Conservation (phyloP, 768 basidiomycete genomes). For the Auriculariales sp. region DNA sequence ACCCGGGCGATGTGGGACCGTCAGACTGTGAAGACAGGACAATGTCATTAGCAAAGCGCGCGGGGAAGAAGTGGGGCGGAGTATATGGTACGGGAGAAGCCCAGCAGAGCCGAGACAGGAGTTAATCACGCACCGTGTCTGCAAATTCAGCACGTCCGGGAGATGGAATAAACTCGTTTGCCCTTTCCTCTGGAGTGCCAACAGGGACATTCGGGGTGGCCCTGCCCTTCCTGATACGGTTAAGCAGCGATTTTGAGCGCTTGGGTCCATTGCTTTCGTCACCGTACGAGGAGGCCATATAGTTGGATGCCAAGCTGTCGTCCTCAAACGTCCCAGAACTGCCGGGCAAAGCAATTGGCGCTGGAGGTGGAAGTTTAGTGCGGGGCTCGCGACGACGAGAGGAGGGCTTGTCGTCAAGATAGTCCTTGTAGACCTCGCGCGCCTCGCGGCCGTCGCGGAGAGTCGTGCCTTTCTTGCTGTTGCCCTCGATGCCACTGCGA, state of each 20-base stretch:
- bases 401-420: slow-evolving; percentile 24
- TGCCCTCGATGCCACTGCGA: too few species aligned
- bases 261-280: slow-evolving; percentile 39
- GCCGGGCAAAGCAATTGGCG: slow-evolving; percentile 66
- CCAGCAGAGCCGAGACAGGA: not conserved
- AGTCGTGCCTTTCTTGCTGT: slow-evolving; percentile 38
- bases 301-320: not conserved
- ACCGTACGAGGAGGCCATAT: slow-evolving; percentile 19
- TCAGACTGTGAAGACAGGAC: slow-evolving; percentile 8
- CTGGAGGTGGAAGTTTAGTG: slow-evolving; percentile 56
- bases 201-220: slow-evolving; percentile 74
- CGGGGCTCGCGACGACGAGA: slow-evolving; percentile 24
- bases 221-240: slow-evolving; percentile 79
- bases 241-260: slow-evolving; percentile 73
- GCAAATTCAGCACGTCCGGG: not conserved
- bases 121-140: not conserved
- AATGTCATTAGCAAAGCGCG: slow-evolving; percentile 24
- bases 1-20: not conserved
- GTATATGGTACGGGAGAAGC: too few species aligned
- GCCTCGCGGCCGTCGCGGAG: slow-evolving; percentile 37
- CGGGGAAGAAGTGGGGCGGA: slow-evolving; percentile 24
- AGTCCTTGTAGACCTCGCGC: slow-evolving; percentile 30
- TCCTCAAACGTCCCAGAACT: slow-evolving; percentile 24
- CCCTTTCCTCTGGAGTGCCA: slow-evolving; percentile 21
- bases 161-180: slow-evolving; percentile 25